Conservation (phyloP, 441 rosid species). For the Manihot esculenta region DNA sequence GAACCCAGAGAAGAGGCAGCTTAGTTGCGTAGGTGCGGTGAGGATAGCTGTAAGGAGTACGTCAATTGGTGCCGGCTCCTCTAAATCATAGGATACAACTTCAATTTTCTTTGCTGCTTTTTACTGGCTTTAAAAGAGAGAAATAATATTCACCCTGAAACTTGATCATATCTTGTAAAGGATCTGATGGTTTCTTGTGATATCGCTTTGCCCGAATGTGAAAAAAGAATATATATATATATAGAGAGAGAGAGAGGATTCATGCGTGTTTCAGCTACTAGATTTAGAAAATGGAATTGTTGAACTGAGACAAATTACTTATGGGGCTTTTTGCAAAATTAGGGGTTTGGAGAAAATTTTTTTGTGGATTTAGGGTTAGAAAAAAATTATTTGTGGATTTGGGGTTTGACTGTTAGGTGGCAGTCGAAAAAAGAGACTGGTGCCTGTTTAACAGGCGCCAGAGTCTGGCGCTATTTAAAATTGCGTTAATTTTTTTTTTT, state of each 20-base stretch:
- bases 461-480: no score
- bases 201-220: no score
- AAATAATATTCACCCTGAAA: background rate
- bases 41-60: conserved; percentile 82
- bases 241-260: background rate
- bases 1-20: conserved; percentile 66
- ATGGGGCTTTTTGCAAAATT: no score
- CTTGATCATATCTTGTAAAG: background rate
- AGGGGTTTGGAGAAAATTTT: no score
- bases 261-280: background rate
- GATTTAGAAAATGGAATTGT: background rate
- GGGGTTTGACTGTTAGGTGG: no score
- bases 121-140: conserved; percentile 11
- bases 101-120: conserved; percentile 16
- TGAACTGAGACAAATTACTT: no score
- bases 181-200: conserved; percentile 1
- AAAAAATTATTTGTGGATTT: no score
- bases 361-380: no score
- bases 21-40: conserved; percentile 75
- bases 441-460: no score
- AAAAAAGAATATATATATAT: conserved; percentile 13
- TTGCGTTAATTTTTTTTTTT: no score
- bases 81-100: conserved; percentile 30
- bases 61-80: conserved; percentile 56
- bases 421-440: no score